phyloP scores from a whole-genome alignment of 2,329 filamentous ascomycete species.

The Aureobasidium sp. region DNA sequence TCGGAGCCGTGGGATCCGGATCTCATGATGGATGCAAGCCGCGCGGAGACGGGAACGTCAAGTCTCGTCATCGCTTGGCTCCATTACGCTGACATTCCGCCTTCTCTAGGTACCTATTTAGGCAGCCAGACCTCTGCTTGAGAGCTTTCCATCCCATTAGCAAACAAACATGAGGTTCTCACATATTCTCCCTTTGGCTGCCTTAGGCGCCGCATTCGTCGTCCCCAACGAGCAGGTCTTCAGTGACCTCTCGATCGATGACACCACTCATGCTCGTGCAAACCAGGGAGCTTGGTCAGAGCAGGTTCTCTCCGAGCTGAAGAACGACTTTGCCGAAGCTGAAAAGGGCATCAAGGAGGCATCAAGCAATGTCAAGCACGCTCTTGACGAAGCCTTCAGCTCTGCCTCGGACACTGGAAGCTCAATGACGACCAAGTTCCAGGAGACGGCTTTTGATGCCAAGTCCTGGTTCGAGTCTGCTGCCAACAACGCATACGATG shows the following conservation, averaged over 20 bases:
- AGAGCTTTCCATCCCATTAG: neutral
- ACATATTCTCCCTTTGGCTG: constrained; percentile 42
- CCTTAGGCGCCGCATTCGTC: constrained; percentile 44
- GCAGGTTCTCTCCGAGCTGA: constrained; percentile 25
- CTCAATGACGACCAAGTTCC: constrained; percentile 33
- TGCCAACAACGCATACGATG: constrained; percentile 28
- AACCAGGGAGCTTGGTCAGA: constrained; percentile 25
- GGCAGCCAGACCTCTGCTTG: constrained; percentile 12
- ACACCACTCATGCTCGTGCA: constrained; percentile 25
- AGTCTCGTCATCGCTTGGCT: constrained; percentile 14
- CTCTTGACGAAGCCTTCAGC: constrained; percentile 37
- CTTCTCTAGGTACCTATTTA: constrained; percentile 5
- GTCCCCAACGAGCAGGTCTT: constrained; percentile 44
- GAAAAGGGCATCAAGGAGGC: constrained; percentile 18
- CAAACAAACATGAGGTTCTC: constrained; percentile 41
- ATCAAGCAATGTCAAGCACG: constrained; percentile 27
- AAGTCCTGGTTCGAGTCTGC: constrained; percentile 38
- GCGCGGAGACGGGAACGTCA: constrained; percentile 1
- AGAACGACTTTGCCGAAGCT: constrained; percentile 26
- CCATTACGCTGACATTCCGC: constrained; percentile 12
- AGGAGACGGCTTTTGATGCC: constrained; percentile 38
- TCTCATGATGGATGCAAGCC: constrained; percentile 4
- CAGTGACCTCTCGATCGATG: constrained; percentile 33
- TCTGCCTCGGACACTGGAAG: constrained; percentile 31
- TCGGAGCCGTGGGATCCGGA: neutral